These are phyloP conservation scores for Iris pallida DNA, from an alignment of 116 monocot genomes.

Conservation along the genomic window DNA sequence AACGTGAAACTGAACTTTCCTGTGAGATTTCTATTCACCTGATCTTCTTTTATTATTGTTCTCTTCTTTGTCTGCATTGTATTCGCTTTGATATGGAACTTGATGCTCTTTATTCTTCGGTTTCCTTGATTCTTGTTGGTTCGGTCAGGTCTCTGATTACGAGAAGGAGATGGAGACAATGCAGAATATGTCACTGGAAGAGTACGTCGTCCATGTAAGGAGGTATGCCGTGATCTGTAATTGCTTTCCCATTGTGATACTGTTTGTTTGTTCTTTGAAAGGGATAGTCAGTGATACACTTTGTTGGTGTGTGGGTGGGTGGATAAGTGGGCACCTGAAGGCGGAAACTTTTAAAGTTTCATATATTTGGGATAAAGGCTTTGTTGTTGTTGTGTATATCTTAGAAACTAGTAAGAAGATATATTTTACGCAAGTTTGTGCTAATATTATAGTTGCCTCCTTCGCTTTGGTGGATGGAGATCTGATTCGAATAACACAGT, in stretches of 20 bases:
- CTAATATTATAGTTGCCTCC: too few relatives aligned
- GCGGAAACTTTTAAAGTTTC: too few relatives aligned
- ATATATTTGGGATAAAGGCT: too few relatives aligned
- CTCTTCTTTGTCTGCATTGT: neutral
- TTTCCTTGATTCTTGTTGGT: neutral
- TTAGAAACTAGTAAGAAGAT: too few relatives aligned
- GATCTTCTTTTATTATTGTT: neutral
- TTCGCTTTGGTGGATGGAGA: too few relatives aligned
- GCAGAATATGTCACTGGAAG: conserved; percentile 61
- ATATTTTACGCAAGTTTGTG: too few relatives aligned
- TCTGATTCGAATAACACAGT: too few relatives aligned
- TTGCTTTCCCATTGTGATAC: neutral
- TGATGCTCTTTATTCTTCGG: neutral
- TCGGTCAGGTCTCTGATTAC: conserved; percentile 50
- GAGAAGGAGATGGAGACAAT: conserved; percentile 57
- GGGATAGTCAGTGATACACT: neutral
- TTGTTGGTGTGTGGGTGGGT: neutral
- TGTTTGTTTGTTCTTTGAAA: neutral
- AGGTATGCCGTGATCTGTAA: conserved; percentile 28
- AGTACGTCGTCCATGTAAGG: conserved; percentile 64
- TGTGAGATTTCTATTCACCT: conserved; percentile 22
- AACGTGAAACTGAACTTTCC: conserved; percentile 57
- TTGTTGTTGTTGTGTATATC: too few relatives aligned
- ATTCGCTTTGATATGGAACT: neutral
- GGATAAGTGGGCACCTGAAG: too few relatives aligned